phyloP scores from a whole-genome alignment of 768 basidiomycete species.

The Tricholoma furcatifolium region DNA sequence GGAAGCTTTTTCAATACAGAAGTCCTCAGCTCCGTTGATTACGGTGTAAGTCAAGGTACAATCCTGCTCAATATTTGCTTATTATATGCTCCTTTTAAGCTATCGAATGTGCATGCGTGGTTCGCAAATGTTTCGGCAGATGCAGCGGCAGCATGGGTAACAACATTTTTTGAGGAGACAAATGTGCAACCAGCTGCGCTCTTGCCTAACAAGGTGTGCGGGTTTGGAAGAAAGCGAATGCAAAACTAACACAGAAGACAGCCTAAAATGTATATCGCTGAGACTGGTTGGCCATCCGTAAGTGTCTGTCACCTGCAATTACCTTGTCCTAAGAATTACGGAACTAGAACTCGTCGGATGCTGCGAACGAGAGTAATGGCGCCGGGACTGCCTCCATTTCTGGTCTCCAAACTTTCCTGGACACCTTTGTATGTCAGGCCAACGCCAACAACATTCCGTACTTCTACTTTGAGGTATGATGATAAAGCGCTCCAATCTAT shows the following conservation, averaged over 20 bases:
- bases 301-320: slow-evolving; percentile 14
- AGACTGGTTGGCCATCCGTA: slow-evolving; percentile 83
- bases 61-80: not conserved
- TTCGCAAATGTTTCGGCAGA: slow-evolving; percentile 77
- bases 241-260: slow-evolving; percentile 11
- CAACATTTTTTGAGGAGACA: slow-evolving; percentile 67
- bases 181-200: slow-evolving; percentile 59
- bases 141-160: slow-evolving; percentile 82
- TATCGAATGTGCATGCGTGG: slow-evolving; percentile 95
- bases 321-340: not conserved
- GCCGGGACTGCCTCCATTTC: slow-evolving; percentile 57
- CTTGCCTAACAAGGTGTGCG: slow-evolving; percentile 55
- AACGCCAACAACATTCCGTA: slow-evolving; percentile 76
- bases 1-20: slow-evolving; percentile 77
- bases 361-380: slow-evolving; percentile 60
- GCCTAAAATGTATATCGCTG: slow-evolving; percentile 88
- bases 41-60: slow-evolving; percentile 50
- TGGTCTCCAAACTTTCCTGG: slow-evolving; percentile 75
- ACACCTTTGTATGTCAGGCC: slow-evolving; percentile 88
- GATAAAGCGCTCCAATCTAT: slow-evolving; percentile 1
- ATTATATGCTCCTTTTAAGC: slow-evolving; percentile 32
- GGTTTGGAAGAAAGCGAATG: not conserved
- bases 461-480: slow-evolving; percentile 79
- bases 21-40: slow-evolving; percentile 63
- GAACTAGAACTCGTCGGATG: slow-evolving; percentile 54